Conservation (phyloP, 352 stramenopile species). For the Globisporangium parvum region DNA sequence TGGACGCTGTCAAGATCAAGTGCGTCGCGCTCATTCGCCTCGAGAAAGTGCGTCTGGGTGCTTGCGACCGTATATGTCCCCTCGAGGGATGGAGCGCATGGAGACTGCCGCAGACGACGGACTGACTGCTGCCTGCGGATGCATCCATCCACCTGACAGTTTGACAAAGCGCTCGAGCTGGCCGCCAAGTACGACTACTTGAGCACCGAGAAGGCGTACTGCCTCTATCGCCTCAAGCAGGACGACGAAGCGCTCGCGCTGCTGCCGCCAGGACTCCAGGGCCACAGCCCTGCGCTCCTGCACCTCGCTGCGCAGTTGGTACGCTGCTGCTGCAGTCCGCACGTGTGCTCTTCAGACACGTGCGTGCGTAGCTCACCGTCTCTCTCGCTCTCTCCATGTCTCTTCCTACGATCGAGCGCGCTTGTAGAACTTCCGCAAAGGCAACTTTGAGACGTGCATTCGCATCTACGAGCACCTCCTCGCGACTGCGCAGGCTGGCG, state of each 20-base stretch:
- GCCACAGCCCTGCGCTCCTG: conserved; percentile 35
- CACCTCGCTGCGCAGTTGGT: conserved; percentile 71
- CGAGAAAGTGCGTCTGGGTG: conserved; percentile 75
- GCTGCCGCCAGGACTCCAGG: conserved; percentile 23
- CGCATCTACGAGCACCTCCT: conserved; percentile 73
- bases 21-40: conserved; percentile 74
- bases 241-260: conserved; percentile 56
- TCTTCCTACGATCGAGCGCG: not conserved
- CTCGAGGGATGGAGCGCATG: too few relatives aligned
- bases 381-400: not conserved
- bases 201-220: conserved; percentile 65
- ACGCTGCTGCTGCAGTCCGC: conserved; percentile 2
- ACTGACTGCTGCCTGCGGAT: not conserved
- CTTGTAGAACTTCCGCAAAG: conserved; percentile 59
- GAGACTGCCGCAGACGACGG: not conserved
- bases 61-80: too few relatives aligned
- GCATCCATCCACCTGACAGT: conserved; percentile 21
- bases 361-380: conserved; percentile 1
- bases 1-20: conserved; percentile 78
- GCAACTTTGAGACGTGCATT: conserved; percentile 59
- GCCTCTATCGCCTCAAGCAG: conserved; percentile 74
- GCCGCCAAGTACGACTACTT: conserved; percentile 66
- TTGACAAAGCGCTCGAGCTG: conserved; percentile 81
- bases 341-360: not conserved
- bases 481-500: conserved; percentile 30